Base-by-base conservation (phyloP, 2,329 filamentous ascomycete species). In the Botrytis deweyae region DNA sequence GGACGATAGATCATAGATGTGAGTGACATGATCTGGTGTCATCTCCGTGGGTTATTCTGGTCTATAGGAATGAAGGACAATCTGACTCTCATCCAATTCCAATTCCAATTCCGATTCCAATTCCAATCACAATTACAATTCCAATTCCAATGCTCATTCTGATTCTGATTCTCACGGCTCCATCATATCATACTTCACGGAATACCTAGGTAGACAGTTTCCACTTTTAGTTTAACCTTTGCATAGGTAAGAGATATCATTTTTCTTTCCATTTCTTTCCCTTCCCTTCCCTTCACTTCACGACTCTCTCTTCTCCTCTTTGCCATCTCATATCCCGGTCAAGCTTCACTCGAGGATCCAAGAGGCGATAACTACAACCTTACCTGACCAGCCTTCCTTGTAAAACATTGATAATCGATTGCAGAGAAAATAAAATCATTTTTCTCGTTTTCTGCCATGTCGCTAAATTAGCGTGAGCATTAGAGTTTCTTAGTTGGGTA, bases 361-460 rank as follows among this genome's bases (percentile, higher is more conserved):
- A 46, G n/a, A 65, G 46, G 68, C 68, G 68, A 70, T 70, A 70
- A 63, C 68, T 49, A 33, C 68, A 40, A 70, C 68, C 46, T 49
- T 61, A 12, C 52, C 52, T 58, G 16, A 4, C 52, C 52, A 18
- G n/a, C n/a, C n/a, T 33, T 33, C n/a, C 52, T 55, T n/a, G 49
- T 55, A n/a, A n/a, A n/a, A 55, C 49, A 55, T 55, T 55, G 7
- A n/a, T 55, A n/a, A n/a, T n/a, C 14, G 14, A n/a, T 14, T 12
- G 12, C 5, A 52, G 25, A 52, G 3, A 52, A 14, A n/a, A 52
- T 16, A 52, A n/a, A 25, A 22, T 46, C 5, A 25, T n/a, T 6
- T n/a, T 6, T 14, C 49, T n/a, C 49, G 25, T 52, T 52, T 52
- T n/a, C 49, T 55, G 52, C 52, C 36, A 38, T 29, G 38, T 42